Evolutionary conservation across 345 rosid genomes (phyloP), one percentile per base, ranked within the genome.

Genomic region (Brassica carinata): DNA sequence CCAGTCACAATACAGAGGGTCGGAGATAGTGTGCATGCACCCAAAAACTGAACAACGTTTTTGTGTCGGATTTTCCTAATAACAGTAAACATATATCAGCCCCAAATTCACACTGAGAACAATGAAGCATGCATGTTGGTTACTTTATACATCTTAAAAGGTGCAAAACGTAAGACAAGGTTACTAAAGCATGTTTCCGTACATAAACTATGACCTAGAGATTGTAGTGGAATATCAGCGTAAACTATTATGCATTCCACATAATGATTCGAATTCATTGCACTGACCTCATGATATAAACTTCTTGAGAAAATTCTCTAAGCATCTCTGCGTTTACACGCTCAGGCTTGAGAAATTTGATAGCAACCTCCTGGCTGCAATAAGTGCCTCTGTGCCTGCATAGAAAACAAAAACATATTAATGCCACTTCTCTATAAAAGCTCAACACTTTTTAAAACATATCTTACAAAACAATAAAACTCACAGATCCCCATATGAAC

Each of bases 301-400:
- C 94, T 89, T 96, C 99, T 83, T 93, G 99, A 63, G 95, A 86
- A 74, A 96, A 96, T 79, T 93, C 98, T 79, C 87, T 85, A 71
- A 92, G 84, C 93, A 90, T 88, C 73, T 92, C 94, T 31, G 82
- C 72, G 38, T 86, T 90, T 64, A 91, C 94, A 77, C 82, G 85
- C 84, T 94, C 98, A 72, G 91, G 92, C 85, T 96, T 93, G 72
- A 96, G 87, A 71, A 96, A 79, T 86, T 96, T 96, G 83, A 96
- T 84, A 69, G 99, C 99, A 69, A 93, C 98, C 84, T 96, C 99
- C 80, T 96, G 99, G 84, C 97, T 90, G 70, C 90, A 92, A 77
- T 92, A 93, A 67, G 87, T 86, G 77, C 99, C 98, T 87, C 72
- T 86, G 83, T 89, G 94, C 85, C 99, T 96, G 91, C 74, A 80